Evolutionary conservation across 371 early-diverging fungal genomes (phyloP), one percentile per base, ranked within the genome.

Genomic region (Coemansia sp.): DNA sequence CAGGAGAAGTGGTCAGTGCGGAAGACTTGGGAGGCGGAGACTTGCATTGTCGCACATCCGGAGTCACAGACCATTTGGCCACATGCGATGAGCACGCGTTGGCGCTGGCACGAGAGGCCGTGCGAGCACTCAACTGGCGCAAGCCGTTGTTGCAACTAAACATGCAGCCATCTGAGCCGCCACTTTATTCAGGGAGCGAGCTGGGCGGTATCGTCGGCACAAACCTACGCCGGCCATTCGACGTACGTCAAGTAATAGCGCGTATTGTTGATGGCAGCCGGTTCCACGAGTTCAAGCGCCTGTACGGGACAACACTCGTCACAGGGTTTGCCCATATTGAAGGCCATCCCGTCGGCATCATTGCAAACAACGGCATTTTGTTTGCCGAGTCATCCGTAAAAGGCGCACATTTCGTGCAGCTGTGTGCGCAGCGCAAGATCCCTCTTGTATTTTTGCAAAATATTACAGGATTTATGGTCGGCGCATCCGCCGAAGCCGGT

Each of bases 391-490:
- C 94, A 9, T 94, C 98, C 13, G 78, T 96, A 54, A 98, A 98
- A 83, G 97, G 97, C 40, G 96, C 98, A 23, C 98, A 98, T 73
- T 98, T 98, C 72, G 89, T 98, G 52, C 91, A 98, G 82, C 86
- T 98, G n/a, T 96, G 97, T 85, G 83, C 89, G 39, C 94, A 95
- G 82, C 88, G 98, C 62, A 86, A 87, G 56, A 94, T 98, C 61
- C 98, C 98, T 11, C 83, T 98, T 24, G 88, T 97, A 13, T 98
- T 98, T 80, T 82, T 98, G 76, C 97, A 98, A 71, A 97, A 98
- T 83, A 98, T 96, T 67, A 95, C 95, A 19, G 95, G 94, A 26
- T 96, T 96, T 83, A 98, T 98, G 98, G 98, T 98, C 15, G 98
- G 98, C 23, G 88, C 92, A 39, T 88, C 90, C 17, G 97, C 98